phyloP scores from a whole-genome alignment of 768 basidiomycete species.

The Leccinellum luteum region DNA sequence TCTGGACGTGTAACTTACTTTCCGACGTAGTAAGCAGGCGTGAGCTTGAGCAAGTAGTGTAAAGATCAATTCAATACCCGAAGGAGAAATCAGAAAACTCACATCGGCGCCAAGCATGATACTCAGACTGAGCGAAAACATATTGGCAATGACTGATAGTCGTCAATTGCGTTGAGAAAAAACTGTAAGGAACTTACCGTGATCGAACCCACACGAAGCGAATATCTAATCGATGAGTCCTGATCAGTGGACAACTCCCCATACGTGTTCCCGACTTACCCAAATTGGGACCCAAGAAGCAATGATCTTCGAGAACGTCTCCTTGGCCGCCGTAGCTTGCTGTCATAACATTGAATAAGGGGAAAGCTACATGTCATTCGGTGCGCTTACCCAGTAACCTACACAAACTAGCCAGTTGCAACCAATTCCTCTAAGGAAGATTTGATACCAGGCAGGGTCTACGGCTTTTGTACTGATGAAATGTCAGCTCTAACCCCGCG shows the following conservation, averaged over 20 bases:
- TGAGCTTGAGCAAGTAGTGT: slow-evolving; percentile 16
- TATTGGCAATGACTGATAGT: slow-evolving; percentile 62
- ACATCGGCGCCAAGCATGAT: slow-evolving; percentile 71
- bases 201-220: slow-evolving; percentile 68
- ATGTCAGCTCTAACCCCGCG: background rate
- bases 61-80: background rate
- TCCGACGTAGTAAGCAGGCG: slow-evolving; percentile 53
- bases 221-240: slow-evolving; percentile 45
- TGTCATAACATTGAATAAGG: slow-evolving; percentile 26
- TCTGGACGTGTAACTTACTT: slow-evolving; percentile 44
- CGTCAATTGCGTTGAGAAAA: background rate
- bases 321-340: slow-evolving; percentile 68
- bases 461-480: slow-evolving; percentile 53
- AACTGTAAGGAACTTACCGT: slow-evolving; percentile 43
- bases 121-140: slow-evolving; percentile 69
- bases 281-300: slow-evolving; percentile 75
- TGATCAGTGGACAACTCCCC: background rate
- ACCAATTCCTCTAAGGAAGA: slow-evolving; percentile 71
- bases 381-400: slow-evolving; percentile 61
- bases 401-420: slow-evolving; percentile 78
- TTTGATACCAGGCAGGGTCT: slow-evolving; percentile 68
- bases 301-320: slow-evolving; percentile 68
- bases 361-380: background rate
- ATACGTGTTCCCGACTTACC: slow-evolving; percentile 36
- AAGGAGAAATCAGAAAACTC: slow-evolving; percentile 23